phyloP scores from a whole-genome alignment of 2,329 filamentous ascomycete genomes.

The Beauveria sp. region DNA sequence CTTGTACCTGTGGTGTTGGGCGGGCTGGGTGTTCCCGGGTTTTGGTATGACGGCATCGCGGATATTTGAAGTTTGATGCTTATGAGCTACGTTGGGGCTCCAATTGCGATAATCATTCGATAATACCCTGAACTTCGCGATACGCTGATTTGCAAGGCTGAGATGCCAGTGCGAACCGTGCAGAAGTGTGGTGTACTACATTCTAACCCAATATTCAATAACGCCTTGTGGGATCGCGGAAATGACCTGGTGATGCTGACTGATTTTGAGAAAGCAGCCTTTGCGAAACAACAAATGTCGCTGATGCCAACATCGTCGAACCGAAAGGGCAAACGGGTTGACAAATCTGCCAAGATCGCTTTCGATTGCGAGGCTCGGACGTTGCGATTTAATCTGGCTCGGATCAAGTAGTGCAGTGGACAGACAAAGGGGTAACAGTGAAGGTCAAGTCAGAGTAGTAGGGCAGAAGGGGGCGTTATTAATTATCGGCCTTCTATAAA shows the following conservation, averaged over 20 bases:
- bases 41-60: not conserved
- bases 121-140: not conserved
- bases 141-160: not conserved
- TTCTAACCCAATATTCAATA: not conserved
- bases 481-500: too few species aligned
- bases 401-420: too few species aligned
- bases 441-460: too few species aligned
- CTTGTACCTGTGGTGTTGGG: not conserved
- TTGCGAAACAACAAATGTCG: not conserved
- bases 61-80: not conserved
- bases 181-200: not conserved
- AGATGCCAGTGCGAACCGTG: not conserved
- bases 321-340: not conserved
- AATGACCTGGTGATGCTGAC: not conserved
- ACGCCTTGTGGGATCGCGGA: not conserved
- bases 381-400: not conserved
- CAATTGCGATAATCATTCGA: not conserved
- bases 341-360: not conserved
- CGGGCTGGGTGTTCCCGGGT: not conserved
- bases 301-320: not conserved
- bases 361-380: not conserved
- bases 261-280: not conserved
- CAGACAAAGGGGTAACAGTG: too few species aligned
- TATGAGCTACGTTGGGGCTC: not conserved
- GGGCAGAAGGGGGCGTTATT: too few species aligned